Evolutionary conservation across 306 rosid genomes (phyloP), one percentile per base, ranked within the genome.

Genomic region (Vigna angularis): DNA sequence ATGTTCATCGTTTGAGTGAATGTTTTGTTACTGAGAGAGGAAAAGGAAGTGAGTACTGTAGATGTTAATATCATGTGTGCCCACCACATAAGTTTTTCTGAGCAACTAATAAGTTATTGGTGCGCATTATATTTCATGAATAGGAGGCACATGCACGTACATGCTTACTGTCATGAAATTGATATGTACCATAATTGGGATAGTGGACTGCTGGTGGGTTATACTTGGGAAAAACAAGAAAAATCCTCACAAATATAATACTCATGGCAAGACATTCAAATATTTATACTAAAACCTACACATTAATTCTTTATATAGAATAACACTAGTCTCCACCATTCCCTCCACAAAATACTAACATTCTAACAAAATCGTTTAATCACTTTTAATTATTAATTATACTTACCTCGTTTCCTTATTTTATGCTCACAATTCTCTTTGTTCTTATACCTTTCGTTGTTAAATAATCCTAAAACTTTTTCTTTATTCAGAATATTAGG

Each of bases 71-170:
- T 36, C 1, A 6, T 36, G 1, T 36, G 40, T 36, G 1, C 6
- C 40, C 40, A 36, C 40, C 40, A 36, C 7, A 32, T 34, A 34
- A 34, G 38, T 34, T 34, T 34, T 34, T 4, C 7, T 34, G 38
- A 32, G 7, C 5, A 36, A 36, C 40, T 32, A 32, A 10, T 1
- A 45, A 68, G 12, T 22, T 24, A 2, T 12, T 13, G 20, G 12
- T 26, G 45, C 16, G 9, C 15, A 15, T 30, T 66, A 67, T 6
- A 48, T 49, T 49, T 24, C 44, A 28, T 0, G 15, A 52, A 34
- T 65, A 72, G 26, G 65, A 72, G 66, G 38, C 14, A 72, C 36
- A 34, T 52, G 51, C 36, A 53, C 22, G 76, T 53, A 72, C 76
- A 11, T 53, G 50, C 63, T 71, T 17, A 20, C 64, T 30, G 63